Conservation (phyloP, 2,329 filamentous ascomycete species). For the Cytospora paraplurivora region DNA sequence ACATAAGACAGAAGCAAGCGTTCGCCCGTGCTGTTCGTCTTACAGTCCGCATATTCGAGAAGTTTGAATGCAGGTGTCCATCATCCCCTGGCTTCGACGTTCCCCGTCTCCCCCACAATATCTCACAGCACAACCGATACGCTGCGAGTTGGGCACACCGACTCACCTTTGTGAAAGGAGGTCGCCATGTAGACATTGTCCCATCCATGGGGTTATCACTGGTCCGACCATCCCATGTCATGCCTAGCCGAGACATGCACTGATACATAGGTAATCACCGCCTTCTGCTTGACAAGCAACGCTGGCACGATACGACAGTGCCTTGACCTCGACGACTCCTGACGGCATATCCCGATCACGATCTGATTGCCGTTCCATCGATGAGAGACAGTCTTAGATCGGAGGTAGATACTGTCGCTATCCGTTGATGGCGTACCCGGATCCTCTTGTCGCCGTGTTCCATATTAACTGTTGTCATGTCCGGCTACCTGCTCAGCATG, state of each 20-base stretch:
- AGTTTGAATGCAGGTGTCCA: conserved; percentile 16
- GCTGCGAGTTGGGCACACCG: conserved; percentile 21
- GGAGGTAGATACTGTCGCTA: neutral
- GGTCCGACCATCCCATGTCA: neutral
- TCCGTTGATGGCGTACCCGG: conserved; percentile 1
- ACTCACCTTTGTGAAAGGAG: conserved; percentile 13
- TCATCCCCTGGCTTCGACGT: conserved; percentile 1
- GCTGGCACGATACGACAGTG: neutral
- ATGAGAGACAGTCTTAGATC: neutral
- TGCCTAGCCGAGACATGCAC: conserved; percentile 7
- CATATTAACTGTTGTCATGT: conserved; percentile 3
- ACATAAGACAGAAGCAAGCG: conserved; percentile 4
- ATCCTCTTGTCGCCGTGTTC: neutral
- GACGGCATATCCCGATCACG: conserved; percentile 4
- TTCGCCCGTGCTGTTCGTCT: neutral
- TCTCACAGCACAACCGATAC: conserved; percentile 6
- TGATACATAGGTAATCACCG: neutral
- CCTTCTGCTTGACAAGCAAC: neutral
- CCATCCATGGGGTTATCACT: neutral
- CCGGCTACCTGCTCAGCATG: neutral
- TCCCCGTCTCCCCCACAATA: conserved; percentile 7
- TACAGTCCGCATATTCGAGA: neutral
- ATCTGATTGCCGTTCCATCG: neutral
- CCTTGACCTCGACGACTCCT: conserved; percentile 3
- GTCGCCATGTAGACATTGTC: conserved; percentile 2